These are phyloP conservation scores for Gracilaria domingensis DNA, from an alignment of 23 red algal genomes.

Conservation along the genomic window DNA sequence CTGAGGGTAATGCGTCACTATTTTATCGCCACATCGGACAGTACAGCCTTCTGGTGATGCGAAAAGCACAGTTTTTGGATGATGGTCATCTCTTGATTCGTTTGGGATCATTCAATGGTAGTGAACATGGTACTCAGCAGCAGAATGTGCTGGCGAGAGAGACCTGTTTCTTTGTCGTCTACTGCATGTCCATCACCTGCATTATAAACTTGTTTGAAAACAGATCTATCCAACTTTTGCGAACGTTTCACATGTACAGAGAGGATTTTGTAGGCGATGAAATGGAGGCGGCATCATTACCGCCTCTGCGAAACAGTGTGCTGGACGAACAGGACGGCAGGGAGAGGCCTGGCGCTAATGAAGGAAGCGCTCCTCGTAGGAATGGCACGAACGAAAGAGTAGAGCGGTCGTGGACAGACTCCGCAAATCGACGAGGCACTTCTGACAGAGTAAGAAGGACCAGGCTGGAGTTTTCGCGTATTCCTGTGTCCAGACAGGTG, in stretches of 20 bases:
- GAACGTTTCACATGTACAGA: constrained; percentile 29
- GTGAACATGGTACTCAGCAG: background rate
- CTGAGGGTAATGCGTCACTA: constrained; percentile 30
- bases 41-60: constrained; percentile 76
- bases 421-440: background rate
- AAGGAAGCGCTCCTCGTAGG: background rate
- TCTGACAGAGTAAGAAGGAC: constrained; percentile 19
- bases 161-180: constrained; percentile 74
- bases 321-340: background rate
- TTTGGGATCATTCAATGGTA: constrained; percentile 58
- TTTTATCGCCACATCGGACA: constrained; percentile 58
- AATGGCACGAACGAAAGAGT: background rate
- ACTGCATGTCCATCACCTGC: constrained; percentile 58
- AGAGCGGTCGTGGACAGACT: background rate
- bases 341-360: background rate
- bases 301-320: constrained; percentile 12
- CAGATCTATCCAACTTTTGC: constrained; percentile 49
- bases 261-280: constrained; percentile 52
- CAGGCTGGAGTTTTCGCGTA: constrained; percentile 27
- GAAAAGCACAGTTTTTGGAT: constrained; percentile 86
- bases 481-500: constrained; percentile 68
- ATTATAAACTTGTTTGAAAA: constrained; percentile 70
- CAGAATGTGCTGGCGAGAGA: background rate
- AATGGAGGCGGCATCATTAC: constrained; percentile 33
- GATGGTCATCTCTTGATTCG: constrained; percentile 73